These are phyloP conservation scores for Scedosporium dehoogii DNA, from an alignment of 2,329 filamentous ascomycete species.

Conservation along the genomic window DNA sequence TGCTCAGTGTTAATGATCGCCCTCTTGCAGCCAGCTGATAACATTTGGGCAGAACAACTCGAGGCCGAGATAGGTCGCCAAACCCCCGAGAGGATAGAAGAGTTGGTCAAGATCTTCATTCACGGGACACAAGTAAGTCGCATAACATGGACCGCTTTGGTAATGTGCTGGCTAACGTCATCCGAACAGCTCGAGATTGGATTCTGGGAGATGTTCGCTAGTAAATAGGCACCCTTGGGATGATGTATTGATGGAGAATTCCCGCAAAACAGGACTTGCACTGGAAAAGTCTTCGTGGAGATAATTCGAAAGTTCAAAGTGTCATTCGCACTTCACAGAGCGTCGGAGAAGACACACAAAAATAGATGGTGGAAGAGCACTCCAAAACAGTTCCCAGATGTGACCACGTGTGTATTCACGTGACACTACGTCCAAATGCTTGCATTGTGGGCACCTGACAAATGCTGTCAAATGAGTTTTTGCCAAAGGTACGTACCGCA, in stretches of 20 bases:
- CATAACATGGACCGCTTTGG: neutral
- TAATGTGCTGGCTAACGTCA: neutral
- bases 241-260: neutral
- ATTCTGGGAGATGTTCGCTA: constrained; percentile 45
- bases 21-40: neutral
- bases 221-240: neutral
- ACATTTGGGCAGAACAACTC: constrained; percentile 42
- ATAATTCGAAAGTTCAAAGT: too few species aligned
- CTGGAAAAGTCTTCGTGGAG: too few species aligned
- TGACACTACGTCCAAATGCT: too few species aligned
- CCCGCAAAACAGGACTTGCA: neutral
- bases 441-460: too few species aligned
- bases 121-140: constrained; percentile 67
- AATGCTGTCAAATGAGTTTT: too few species aligned
- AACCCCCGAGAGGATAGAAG: constrained; percentile 66
- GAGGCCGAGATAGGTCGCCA: constrained; percentile 67
- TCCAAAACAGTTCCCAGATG: too few species aligned
- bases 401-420: too few species aligned
- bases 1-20: too few species aligned
- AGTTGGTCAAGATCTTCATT: constrained; percentile 75
- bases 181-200: constrained; percentile 38
- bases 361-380: too few species aligned
- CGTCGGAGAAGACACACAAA: neutral
- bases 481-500: too few species aligned
- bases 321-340: neutral